phyloP scores from a whole-genome alignment of 148 eudicot species.

The Vaccinium macrocarpon region DNA sequence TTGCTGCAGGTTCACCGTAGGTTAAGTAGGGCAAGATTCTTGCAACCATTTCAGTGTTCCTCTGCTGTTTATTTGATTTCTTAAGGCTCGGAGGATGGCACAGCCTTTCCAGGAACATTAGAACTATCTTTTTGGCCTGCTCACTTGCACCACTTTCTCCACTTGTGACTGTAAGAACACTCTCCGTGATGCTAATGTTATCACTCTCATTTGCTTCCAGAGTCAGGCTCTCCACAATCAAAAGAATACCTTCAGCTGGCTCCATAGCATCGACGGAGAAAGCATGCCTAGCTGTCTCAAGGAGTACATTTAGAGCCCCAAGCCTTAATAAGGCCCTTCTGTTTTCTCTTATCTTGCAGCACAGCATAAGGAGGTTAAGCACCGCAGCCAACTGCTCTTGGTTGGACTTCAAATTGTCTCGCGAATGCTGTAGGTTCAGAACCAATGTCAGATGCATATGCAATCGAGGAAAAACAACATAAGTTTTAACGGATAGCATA shows the following conservation, averaged over 20 bases:
- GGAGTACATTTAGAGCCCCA: conserved; percentile 85
- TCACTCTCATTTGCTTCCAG: conserved; percentile 97
- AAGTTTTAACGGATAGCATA: neutral
- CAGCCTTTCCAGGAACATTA: conserved; percentile 92
- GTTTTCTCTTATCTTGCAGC: conserved; percentile 95
- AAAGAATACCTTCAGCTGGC: conserved; percentile 97
- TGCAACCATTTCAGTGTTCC: conserved; percentile 99
- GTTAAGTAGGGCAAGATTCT: conserved; percentile 97
- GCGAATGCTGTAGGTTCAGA: conserved; percentile 52
- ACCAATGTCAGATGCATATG: conserved; percentile 4
- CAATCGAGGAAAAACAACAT: neutral
- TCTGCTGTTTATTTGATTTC: conserved; percentile 92
- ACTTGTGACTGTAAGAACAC: conserved; percentile 64
- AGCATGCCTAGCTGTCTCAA: conserved; percentile 96
- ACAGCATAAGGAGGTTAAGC: conserved; percentile 87
- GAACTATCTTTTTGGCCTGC: conserved; percentile 95
- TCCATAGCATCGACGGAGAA: conserved; percentile 99
- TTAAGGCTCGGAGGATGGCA: conserved; percentile 79
- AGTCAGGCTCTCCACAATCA: conserved; percentile 93
- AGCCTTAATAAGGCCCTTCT: conserved; percentile 75
- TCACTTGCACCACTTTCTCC: conserved; percentile 83
- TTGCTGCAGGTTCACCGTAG: conserved; percentile 93
- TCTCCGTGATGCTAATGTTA: conserved; percentile 63
- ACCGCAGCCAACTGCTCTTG: conserved; percentile 89
- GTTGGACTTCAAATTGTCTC: conserved; percentile 88